phyloP scores from a whole-genome alignment of 139 green algal species.

The Deuterostichococcus epilithicus region DNA sequence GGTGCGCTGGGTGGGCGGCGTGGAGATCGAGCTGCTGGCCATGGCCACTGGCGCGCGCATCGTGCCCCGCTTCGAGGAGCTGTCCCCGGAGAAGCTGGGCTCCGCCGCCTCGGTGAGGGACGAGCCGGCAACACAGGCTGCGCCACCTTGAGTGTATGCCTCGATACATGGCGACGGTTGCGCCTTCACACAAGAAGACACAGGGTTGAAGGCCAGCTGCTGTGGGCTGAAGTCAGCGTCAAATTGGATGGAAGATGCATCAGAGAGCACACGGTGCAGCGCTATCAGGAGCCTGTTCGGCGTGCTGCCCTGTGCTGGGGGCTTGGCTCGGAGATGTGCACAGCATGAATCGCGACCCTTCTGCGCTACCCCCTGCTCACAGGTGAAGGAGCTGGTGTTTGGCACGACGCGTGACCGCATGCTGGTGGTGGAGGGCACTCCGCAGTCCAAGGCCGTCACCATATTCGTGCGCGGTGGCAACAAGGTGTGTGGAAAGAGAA shows the following conservation, averaged over 20 bases:
- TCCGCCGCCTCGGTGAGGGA: constrained; percentile 76
- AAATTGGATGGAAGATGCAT: too few species aligned
- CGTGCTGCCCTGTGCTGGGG: too few species aligned
- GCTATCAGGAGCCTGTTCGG: too few species aligned
- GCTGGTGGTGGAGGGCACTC: constrained; percentile 94
- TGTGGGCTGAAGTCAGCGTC: too few species aligned
- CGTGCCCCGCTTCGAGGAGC: constrained; percentile 82
- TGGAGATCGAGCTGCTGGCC: constrained; percentile 98
- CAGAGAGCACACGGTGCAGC: too few species aligned
- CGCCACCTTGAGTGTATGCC: too few species aligned
- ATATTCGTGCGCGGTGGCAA: constrained; percentile 96
- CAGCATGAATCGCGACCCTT: too few species aligned
- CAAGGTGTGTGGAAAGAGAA: constrained; percentile 86
- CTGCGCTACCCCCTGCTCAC: not conserved
- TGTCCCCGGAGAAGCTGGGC: constrained; percentile 91
- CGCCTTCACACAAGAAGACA: too few species aligned
- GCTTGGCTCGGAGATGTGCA: too few species aligned
- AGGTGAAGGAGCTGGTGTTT: constrained; percentile 76
- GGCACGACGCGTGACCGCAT: constrained; percentile 97
- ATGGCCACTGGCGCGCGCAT: constrained; percentile 97
- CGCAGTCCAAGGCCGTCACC: constrained; percentile 90
- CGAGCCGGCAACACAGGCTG: constrained; percentile 23
- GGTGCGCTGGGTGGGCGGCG: constrained; percentile 94
- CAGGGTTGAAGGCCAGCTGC: too few species aligned
- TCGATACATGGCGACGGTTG: too few species aligned